A percentile compares a stretch with the other conserved stretches of the same genome.
phyloP scores from a whole-genome alignment of 208 protist genomes.

The Wallacemonas collosoma region DNA sequence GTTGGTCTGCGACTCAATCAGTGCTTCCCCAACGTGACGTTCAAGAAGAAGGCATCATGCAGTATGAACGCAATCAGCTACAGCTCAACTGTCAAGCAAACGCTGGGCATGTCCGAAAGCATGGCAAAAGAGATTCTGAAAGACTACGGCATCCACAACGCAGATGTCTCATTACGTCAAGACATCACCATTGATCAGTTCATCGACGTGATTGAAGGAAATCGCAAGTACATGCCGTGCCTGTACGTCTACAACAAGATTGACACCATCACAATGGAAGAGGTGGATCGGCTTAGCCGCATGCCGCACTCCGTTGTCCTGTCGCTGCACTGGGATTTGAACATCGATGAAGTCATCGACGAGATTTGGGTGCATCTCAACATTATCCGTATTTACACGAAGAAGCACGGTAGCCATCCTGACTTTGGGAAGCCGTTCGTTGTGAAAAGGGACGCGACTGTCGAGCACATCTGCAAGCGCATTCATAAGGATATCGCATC shows the following conservation, averaged over 20 bases:
- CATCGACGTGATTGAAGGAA: conserved; percentile 98
- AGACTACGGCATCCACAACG: conserved; percentile 97
- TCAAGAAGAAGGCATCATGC: conserved; percentile 92
- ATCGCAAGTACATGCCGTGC: conserved; percentile 94
- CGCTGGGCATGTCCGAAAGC: conserved; percentile 81
- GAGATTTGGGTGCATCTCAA: conserved; percentile 97
- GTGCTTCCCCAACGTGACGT: conserved; percentile 93
- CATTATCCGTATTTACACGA: conserved; percentile 97
- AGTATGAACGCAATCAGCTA: conserved; percentile 92
- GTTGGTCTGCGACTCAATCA: conserved; percentile 97
- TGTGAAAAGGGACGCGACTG: conserved; percentile 80
- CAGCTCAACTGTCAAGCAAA: conserved; percentile 87
- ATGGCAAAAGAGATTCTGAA: conserved; percentile 94
- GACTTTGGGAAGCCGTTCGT: conserved; percentile 96
- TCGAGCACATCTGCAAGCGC: conserved; percentile 94
- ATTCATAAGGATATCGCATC: conserved; percentile 94
- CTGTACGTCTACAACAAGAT: conserved; percentile 97
- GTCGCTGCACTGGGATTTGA: conserved; percentile 91
- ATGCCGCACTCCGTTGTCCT: conserved; percentile 90
- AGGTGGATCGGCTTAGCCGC: conserved; percentile 94
- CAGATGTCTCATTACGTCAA: conserved; percentile 95
- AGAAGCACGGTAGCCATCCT: conserved; percentile 93
- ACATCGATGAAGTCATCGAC: conserved; percentile 94
- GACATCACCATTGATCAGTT: conserved; percentile 98
- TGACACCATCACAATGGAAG: conserved; percentile 96